Percentiles rank a stretch among this genome's conserved stretches.
Conservation (phyloP, 441 rosid species). For the Heliophila coronopifolia region DNA sequence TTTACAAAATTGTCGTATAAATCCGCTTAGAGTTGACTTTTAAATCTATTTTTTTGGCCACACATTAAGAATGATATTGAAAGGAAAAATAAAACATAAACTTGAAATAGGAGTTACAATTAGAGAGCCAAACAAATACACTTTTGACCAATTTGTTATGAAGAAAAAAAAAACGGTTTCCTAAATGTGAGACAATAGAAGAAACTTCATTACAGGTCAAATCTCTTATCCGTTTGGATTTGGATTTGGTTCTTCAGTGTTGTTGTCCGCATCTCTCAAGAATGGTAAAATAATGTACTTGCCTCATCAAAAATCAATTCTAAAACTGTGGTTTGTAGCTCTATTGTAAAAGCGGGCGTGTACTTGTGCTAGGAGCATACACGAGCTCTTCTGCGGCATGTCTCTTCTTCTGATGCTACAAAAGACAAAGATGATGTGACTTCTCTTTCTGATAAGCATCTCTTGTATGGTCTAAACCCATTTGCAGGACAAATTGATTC, state of each 20-base stretch:
- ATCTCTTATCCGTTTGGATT: not conserved
- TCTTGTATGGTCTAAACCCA: conserved; percentile 61
- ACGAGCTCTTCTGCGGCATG: conserved; percentile 40
- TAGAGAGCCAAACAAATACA: not conserved
- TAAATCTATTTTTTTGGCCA: no score
- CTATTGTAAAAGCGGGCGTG: not conserved
- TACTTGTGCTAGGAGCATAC: conserved; percentile 38
- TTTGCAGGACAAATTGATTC: conserved; percentile 12
- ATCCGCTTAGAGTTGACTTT: no score
- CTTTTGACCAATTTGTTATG: not conserved
- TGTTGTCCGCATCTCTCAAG: not conserved
- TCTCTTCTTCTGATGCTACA: conserved; percentile 32
- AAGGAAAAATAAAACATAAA: not conserved
- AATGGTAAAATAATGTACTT: not conserved
- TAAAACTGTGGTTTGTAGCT: no score
- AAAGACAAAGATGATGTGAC: conserved; percentile 31
- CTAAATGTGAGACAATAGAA: not conserved
- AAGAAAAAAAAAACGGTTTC: conserved; percentile 1
- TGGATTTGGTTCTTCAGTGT: not conserved
- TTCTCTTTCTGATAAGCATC: conserved; percentile 51
- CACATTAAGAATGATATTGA: not conserved
- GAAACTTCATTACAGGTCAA: conserved; percentile 11
- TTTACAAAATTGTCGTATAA: no score
- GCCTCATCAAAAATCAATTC: not conserved
- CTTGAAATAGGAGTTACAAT: conserved; percentile 2